Conservation (phyloP, 73 alveolate species). For the Blepharisma stoltei region DNA sequence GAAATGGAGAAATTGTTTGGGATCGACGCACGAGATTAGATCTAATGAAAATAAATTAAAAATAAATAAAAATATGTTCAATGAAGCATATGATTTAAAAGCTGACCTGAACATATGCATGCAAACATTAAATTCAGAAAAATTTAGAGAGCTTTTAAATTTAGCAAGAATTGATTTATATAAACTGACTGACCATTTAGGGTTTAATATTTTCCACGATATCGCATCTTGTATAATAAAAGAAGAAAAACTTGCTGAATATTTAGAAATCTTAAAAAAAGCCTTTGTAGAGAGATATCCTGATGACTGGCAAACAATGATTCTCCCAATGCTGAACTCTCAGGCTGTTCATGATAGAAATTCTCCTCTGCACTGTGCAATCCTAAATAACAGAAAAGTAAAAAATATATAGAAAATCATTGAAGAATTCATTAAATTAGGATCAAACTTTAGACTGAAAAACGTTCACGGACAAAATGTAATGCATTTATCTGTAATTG, state of each 20-base stretch:
- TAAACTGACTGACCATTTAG: neutral
- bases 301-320: neutral
- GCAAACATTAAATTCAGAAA: neutral
- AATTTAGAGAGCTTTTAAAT: neutral
- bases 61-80: no score
- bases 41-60: no score
- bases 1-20: conserved; percentile 34
- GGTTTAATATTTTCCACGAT: conserved; percentile 22
- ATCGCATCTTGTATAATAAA: conserved; percentile 8
- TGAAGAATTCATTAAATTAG: neutral
- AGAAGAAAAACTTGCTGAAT: conserved; percentile 1
- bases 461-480: neutral
- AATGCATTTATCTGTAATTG: neutral
- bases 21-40: conserved; percentile 17
- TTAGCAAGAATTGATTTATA: neutral
- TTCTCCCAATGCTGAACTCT: neutral
- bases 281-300: neutral
- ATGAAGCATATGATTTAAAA: neutral
- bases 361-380: neutral
- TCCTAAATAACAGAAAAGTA: conserved; percentile 5
- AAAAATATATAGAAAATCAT: neutral
- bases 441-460: neutral
- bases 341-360: neutral
- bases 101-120: neutral
- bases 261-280: neutral